Base-by-base conservation (phyloP, 1,139 yeast species). In the Zygotorulaspora mrakii region DNA sequence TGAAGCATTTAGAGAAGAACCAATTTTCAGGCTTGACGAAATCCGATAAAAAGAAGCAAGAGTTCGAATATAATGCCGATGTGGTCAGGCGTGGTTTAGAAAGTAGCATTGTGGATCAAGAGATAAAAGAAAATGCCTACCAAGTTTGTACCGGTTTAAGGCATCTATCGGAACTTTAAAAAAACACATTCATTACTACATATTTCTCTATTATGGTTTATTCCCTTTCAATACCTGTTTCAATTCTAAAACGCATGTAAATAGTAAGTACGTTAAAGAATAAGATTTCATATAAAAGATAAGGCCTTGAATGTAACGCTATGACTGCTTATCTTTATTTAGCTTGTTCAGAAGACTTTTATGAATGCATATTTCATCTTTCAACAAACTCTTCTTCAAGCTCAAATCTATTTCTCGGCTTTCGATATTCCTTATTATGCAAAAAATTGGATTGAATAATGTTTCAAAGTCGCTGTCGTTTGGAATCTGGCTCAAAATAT, bases 71-170 rank as follows among this genome's bases (percentile, higher is more conserved):
- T 2, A 55, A 58, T 37, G 47, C 54, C 25, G 40, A 49, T 6
- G 30, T 49, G 26, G 61, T 49, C 3, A 53, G 54, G 41, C 22
- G 43, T 16, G 52, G 55, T 32, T 46, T 59, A 36, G 52, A 53
- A 29, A 44, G 42, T 34, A 32, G 46, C 17, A 44, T 37, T 29
- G 25, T 47, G 17, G 46, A 49, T 32, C 10, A 38, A 11, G 50
- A 40, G 6, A 39, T 37, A 25, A 50, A 53, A 20, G 37, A 51
- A 29, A 33, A 50, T 12, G 33, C 58, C 8, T 50, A 49, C 31
- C 49, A 56, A 18, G 55, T 57, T 12, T 59, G 64, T 36, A 50
- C 61, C n/a, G 64, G 62, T 30, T 33, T 52, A 24, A 54, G 53
- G 31, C 57, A 59, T 13, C 38, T 57, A 14, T 48, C 61, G 11